phyloP scores from a whole-genome alignment of 2,329 filamentous ascomycete genomes.

The Pestalotiopsis sp. region DNA sequence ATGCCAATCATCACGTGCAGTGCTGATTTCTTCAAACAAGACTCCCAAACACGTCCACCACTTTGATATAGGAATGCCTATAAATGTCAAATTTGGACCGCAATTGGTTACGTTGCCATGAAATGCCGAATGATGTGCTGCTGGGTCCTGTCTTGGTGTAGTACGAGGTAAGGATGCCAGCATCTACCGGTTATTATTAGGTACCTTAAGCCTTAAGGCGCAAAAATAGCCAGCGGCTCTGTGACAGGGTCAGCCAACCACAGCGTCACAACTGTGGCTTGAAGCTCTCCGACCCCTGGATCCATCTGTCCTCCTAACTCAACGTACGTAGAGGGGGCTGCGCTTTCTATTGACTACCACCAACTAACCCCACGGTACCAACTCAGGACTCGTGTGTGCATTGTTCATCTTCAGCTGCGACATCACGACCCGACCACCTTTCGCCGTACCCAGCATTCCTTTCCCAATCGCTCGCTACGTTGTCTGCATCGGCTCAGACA shows the following conservation, averaged over 20 bases:
- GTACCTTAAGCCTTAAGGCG: neutral
- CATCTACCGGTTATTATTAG: neutral
- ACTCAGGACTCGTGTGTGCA: neutral
- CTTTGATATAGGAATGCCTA: neutral
- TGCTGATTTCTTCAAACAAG: neutral
- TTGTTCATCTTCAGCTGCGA: constrained; percentile 4
- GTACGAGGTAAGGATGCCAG: neutral
- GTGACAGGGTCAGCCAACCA: neutral
- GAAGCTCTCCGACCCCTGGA: constrained; percentile 6
- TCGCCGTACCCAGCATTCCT: neutral
- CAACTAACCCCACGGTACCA: neutral
- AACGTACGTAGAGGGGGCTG: neutral
- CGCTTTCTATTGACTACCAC: neutral
- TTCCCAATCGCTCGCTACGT: neutral
- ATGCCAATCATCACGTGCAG: neutral
- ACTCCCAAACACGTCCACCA: neutral
- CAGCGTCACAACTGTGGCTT: constrained; percentile 1
- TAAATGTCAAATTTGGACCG: neutral
- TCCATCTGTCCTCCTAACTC: neutral
- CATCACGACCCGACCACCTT: neutral
- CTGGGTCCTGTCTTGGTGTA: neutral
- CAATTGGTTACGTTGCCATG: neutral
- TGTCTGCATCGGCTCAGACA: neutral
- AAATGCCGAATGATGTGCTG: neutral
- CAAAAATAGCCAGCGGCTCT: neutral